Percentiles rank a stretch among this genome's conserved stretches.
These are phyloP conservation scores for Euphorbia peplus DNA, from an alignment of 345 rosid species.

Conservation along the genomic window DNA sequence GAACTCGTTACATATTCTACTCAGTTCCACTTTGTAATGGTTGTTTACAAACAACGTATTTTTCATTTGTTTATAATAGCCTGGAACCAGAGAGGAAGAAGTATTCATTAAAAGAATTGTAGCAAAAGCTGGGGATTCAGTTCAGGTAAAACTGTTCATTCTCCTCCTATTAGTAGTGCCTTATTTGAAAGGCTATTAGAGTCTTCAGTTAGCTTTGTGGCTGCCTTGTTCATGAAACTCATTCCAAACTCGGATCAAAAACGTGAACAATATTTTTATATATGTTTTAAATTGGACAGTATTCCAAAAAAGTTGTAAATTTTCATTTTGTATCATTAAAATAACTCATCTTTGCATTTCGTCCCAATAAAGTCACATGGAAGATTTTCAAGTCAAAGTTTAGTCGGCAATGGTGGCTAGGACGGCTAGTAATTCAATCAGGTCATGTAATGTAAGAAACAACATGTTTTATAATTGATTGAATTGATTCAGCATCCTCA, in stretches of 20 bases:
- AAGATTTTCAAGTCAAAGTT: no score
- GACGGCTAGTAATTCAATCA: no score
- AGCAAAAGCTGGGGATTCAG: conserved; percentile 39
- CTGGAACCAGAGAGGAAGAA: conserved; percentile 23
- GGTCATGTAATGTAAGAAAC: no score
- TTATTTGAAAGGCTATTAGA: neutral
- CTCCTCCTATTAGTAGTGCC: neutral
- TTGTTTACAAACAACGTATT: neutral
- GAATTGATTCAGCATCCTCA: no score
- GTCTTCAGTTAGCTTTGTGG: conserved; percentile 5
- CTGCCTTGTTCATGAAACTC: conserved; percentile 7
- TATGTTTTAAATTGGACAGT: no score
- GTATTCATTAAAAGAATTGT: conserved; percentile 39
- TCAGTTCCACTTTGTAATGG: neutral
- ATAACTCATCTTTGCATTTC: no score
- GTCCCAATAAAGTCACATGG: no score
- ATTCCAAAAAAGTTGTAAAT: no score
- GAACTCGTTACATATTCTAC: neutral
- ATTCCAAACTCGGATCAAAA: neutral
- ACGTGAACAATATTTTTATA: neutral
- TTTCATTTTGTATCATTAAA: no score
- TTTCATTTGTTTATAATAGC: conserved; percentile 15
- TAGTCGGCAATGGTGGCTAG: no score
- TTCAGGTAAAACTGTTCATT: conserved; percentile 23
- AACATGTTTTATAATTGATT: no score